Base-by-base conservation (phyloP, 495 filamentous ascomycete species). In the Glutinoglossum americanum region DNA sequence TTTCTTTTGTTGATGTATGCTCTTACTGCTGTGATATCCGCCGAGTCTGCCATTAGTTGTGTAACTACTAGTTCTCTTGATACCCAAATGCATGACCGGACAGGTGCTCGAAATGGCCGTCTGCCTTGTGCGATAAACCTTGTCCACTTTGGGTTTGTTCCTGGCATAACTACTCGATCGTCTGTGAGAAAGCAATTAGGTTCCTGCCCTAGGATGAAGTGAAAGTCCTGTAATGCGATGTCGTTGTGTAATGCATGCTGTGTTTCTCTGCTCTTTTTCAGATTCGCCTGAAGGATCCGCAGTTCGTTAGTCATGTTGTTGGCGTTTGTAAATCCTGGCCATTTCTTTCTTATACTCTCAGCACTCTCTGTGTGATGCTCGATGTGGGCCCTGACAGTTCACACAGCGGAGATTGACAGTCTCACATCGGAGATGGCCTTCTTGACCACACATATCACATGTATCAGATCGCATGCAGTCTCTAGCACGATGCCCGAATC, bases 151-250 rank as follows among this genome's bases (percentile, higher is more conserved):
- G 55, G 47, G 33, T 61, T 61, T 32, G 55, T 61, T 49, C 55
- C 55, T 21, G 35, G 55, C 55, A 61, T 37, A 55, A 61, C 59
- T 26, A 54, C 59, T 51, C 57, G 44, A 30, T 27, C 32, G 32
- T 61, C 59, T 26, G 49, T 41, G 19, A 57, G 44, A 54, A 61
- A 61, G 55, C 59, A 57, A 2, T 56, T 35, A 23, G 59, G 59
- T 54, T 61, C 55, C 55, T 61, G 55, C 45, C 59, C 59, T 44
- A 60, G 59, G 27, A 60, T 60, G 25, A 60, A 60, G 27, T 60
- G 54, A 51, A 61, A 61, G 55, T 51, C 57, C 4, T 45, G 47
- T 9, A 61, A 37, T 39, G 60, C 60, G 7, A 26, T 30, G 26
- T 58, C 55, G 55, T 60, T 60, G 28, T 54, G 39, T 8, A 61